A percentile compares a stretch with the other conserved stretches of the same genome.
Evolutionary conservation across 768 basidiomycete species (phyloP).

Genomic region (Neoboletus magnificus): DNA sequence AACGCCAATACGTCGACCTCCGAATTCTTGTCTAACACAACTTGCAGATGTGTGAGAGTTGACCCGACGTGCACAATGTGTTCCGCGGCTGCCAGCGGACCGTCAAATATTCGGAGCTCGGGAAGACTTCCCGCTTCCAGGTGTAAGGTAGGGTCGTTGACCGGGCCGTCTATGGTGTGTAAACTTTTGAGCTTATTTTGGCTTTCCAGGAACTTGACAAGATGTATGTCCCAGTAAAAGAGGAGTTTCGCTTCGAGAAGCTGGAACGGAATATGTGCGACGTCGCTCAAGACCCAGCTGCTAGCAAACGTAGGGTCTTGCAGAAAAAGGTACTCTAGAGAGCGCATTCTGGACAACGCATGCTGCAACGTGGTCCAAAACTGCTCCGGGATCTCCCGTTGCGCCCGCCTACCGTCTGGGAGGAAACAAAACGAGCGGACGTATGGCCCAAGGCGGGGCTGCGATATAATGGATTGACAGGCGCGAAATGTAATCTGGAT

Average conservation of each 20-base stretch:
- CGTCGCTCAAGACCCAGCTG: slow-evolving; percentile 46
- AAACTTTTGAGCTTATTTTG: slow-evolving; percentile 44
- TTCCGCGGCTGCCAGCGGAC: slow-evolving; percentile 39
- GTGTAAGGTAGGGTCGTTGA: slow-evolving; percentile 18
- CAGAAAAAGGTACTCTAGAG: slow-evolving; percentile 44
- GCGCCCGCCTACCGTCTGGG: slow-evolving; percentile 29
- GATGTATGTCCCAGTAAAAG: slow-evolving; percentile 45
- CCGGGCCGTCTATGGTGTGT: slow-evolving; percentile 29
- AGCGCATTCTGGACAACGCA: slow-evolving; percentile 42
- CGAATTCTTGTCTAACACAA: slow-evolving; percentile 39
- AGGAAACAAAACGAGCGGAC: slow-evolving; percentile 45
- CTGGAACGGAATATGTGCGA: slow-evolving; percentile 41
- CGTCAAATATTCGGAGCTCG: slow-evolving; percentile 43
- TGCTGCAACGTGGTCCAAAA: slow-evolving; percentile 46
- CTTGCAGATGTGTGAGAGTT: slow-evolving; percentile 45
- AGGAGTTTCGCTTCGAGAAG: slow-evolving; percentile 48
- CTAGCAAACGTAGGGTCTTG: slow-evolving; percentile 38
- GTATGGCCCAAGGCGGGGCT: slow-evolving; percentile 36
- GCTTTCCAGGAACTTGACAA: slow-evolving; percentile 46
- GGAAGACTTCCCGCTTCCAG: slow-evolving; percentile 38
- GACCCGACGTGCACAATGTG: slow-evolving; percentile 36
- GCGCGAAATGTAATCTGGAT: slow-evolving; percentile 34
- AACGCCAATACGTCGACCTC: slow-evolving; percentile 29
- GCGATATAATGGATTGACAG: slow-evolving; percentile 37
- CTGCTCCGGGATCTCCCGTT: slow-evolving; percentile 22